Percentiles rank a stretch among this genome's conserved stretches.
phyloP scores from a whole-genome alignment of 371 early-diverging fungal genomes.

The Rhizopus arrhizus region DNA sequence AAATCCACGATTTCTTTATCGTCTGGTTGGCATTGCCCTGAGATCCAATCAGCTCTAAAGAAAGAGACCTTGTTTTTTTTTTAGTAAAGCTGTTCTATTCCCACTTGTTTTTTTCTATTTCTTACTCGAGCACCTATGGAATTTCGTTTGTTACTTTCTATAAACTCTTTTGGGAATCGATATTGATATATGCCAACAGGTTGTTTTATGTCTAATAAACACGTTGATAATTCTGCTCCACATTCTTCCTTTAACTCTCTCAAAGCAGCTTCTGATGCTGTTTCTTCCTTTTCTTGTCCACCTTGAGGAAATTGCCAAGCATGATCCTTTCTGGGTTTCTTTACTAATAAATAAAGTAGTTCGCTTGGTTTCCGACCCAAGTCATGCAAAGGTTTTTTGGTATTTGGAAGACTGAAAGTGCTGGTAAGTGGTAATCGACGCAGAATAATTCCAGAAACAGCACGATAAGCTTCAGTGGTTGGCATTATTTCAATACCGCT shows the following conservation, averaged over 20 bases:
- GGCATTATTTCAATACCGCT: not conserved
- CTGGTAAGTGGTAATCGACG: constrained; percentile 10
- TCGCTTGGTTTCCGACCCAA: constrained; percentile 16
- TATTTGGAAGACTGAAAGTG: not conserved
- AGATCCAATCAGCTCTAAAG: constrained; percentile 32
- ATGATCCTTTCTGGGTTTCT: constrained; percentile 57
- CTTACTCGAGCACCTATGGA: constrained; percentile 39
- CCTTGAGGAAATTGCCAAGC: constrained; percentile 83
- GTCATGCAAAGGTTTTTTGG: constrained; percentile 6
- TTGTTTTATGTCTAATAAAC: constrained; percentile 66
- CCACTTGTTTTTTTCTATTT: not conserved
- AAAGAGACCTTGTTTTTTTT: constrained; percentile 31
- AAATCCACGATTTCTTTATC: constrained; percentile 64
- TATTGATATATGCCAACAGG: constrained; percentile 71
- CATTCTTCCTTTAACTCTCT: constrained; percentile 70
- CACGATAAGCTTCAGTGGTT: constrained; percentile 18
- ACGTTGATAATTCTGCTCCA: constrained; percentile 71
- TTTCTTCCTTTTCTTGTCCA: constrained; percentile 56
- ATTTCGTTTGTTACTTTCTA: constrained; percentile 15
- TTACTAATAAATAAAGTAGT: constrained; percentile 73
- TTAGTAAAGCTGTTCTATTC: not conserved
- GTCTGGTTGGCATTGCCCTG: constrained; percentile 60
- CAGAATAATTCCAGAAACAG: constrained; percentile 24
- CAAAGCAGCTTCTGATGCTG: constrained; percentile 72
- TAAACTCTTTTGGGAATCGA: constrained; percentile 42